Conservation (phyloP, 2,329 filamentous ascomycete species). For the Botryotinia calthae region DNA sequence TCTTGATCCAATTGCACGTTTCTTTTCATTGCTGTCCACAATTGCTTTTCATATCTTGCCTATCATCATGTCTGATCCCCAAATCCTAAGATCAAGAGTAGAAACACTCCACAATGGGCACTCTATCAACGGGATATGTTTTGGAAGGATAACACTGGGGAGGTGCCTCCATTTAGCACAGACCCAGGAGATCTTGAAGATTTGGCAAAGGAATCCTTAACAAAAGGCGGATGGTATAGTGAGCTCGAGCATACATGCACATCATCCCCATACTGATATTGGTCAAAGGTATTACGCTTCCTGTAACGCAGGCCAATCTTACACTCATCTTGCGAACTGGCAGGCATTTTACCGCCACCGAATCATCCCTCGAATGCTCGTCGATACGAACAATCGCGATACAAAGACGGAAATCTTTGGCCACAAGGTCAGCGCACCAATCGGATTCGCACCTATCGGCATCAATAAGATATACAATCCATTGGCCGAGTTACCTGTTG, state of each 20-base stretch:
- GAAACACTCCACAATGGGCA: conserved; percentile 53
- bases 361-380: conserved; percentile 59
- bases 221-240: conserved; percentile 52
- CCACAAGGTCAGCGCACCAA: conserved; percentile 56
- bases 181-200: conserved; percentile 58
- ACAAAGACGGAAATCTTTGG: conserved; percentile 58
- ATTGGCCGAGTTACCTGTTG: conserved; percentile 56
- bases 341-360: conserved; percentile 63
- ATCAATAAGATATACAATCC: conserved; percentile 66
- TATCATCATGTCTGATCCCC: conserved; percentile 43
- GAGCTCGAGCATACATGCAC: neutral
- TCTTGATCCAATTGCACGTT: neutral
- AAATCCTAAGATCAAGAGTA: conserved; percentile 50
- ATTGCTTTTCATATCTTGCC: neutral
- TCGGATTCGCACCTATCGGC: conserved; percentile 63
- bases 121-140: conserved; percentile 56
- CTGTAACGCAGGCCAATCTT: conserved; percentile 54
- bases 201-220: conserved; percentile 54
- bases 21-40: neutral
- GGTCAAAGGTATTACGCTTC: conserved; percentile 50
- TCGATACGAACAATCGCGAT: conserved; percentile 57
- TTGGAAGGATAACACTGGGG: conserved; percentile 50
- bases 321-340: conserved; percentile 55
- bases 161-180: conserved; percentile 52
- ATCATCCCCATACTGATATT: neutral